Evolutionary conservation across 768 basidiomycete species (phyloP).

Genomic region (Xerocomus potaroensis): DNA sequence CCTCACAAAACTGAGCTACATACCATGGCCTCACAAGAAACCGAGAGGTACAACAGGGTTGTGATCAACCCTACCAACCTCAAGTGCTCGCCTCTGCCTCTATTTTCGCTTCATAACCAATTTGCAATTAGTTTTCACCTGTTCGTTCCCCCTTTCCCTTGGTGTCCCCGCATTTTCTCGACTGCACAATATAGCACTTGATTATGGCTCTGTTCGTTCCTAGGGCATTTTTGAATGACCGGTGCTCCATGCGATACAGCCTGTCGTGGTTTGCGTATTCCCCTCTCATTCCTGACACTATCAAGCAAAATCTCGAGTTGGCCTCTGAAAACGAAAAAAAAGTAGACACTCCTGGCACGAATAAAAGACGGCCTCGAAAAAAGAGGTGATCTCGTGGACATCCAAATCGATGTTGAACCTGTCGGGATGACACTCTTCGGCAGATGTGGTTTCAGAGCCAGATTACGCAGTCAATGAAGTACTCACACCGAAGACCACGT

Average conservation of each 20-base stretch:
- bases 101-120: conserved; percentile 44
- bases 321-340: too few relatives aligned
- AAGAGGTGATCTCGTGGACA: conserved; percentile 10
- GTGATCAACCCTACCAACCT: conserved; percentile 46
- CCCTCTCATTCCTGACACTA: conserved; percentile 54
- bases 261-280: conserved; percentile 56
- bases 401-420: conserved; percentile 12
- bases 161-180: neutral
- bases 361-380: conserved; percentile 26
- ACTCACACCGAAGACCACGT: conserved; percentile 34
- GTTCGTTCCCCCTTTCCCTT: conserved; percentile 14
- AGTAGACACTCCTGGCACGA: too few relatives aligned
- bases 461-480: conserved; percentile 45
- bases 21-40: too few relatives aligned
- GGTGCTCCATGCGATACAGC: conserved; percentile 15
- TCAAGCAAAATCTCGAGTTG: conserved; percentile 49
- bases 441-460: conserved; percentile 31
- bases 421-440: neutral
- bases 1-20: too few relatives aligned
- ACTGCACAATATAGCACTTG: conserved; percentile 25
- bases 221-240: neutral
- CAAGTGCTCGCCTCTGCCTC: conserved; percentile 49
- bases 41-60: too few relatives aligned
- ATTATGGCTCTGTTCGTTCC: conserved; percentile 41
- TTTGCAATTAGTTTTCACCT: conserved; percentile 52